A percentile compares a stretch with the other conserved stretches of the same genome.
Conservation (phyloP, 2,329 filamentous ascomycete genomes). For the Elsinoe ampelina region DNA sequence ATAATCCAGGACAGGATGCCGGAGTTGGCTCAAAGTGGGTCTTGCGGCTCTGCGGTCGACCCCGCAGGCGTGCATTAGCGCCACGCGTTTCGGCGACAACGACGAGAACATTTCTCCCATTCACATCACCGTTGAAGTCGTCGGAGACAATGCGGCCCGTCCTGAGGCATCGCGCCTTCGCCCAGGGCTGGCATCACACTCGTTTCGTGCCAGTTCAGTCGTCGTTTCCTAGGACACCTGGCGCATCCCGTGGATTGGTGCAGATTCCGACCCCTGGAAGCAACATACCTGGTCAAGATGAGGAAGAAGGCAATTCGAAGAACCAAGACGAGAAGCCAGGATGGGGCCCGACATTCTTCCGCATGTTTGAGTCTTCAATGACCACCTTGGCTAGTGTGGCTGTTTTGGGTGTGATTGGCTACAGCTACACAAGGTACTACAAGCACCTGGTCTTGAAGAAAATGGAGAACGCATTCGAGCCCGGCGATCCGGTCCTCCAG, state of each 20-base stretch:
- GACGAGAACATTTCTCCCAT: neutral
- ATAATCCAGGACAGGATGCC: too few species aligned
- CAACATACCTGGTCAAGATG: constrained; percentile 13
- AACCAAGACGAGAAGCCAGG: neutral
- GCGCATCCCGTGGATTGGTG: neutral
- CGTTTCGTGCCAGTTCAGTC: neutral
- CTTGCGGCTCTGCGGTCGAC: neutral
- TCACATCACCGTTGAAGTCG: neutral
- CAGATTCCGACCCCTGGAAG: constrained; percentile 1
- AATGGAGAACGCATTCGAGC: constrained; percentile 83
- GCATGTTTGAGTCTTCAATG: constrained; percentile 39
- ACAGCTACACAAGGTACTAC: constrained; percentile 52
- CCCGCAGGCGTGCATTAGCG: constrained; percentile 1
- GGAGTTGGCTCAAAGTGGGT: neutral
- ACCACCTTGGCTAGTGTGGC: constrained; percentile 28
- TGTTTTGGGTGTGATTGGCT: constrained; percentile 27
- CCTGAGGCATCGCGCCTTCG: constrained; percentile 11
- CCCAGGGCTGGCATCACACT: constrained; percentile 1
- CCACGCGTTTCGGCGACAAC: neutral
- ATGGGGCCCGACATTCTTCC: constrained; percentile 28
- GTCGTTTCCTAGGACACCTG: neutral
- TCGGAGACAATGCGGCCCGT: constrained; percentile 9
- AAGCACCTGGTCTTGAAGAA: constrained; percentile 86
- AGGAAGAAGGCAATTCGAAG: neutral
- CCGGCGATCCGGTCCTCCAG: constrained; percentile 65